Evolutionary conservation across 1,284 basidiomycete species (phyloP).

Genomic region (Marasmius sp.): DNA sequence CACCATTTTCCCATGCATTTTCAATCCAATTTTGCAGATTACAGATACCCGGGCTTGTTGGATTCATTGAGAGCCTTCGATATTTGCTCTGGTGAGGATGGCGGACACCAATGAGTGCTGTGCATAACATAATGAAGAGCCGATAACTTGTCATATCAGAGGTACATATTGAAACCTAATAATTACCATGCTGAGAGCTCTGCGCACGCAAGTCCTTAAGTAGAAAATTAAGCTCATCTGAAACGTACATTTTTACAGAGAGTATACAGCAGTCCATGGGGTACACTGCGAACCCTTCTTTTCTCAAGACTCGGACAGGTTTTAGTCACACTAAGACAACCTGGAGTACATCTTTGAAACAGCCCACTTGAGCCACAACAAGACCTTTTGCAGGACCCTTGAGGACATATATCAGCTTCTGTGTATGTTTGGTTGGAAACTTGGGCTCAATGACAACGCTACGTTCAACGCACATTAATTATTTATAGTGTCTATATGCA

Average conservation of each 20-base stretch:
- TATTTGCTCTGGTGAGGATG: not conserved
- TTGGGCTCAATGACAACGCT: not conserved
- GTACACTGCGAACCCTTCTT: not conserved
- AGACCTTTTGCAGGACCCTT: not conserved
- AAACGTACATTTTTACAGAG: not conserved
- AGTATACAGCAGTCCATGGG: not conserved
- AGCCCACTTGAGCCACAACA: not conserved
- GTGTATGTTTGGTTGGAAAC: not conserved
- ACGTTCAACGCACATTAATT: not conserved
- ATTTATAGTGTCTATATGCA: not conserved
- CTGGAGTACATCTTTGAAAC: not conserved
- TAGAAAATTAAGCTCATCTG: not conserved
- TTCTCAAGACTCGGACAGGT: not conserved
- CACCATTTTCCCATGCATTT: not conserved
- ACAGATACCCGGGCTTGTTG: not conserved
- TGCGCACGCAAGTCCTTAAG: not conserved
- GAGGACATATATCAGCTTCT: not conserved
- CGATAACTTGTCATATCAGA: not conserved
- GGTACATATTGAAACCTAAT: not conserved
- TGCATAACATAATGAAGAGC: not conserved
- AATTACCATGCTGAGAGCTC: not conserved
- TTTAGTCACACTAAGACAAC: not conserved
- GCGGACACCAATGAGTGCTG: not conserved
- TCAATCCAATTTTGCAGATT: not conserved
- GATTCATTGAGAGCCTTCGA: not conserved